These are phyloP conservation scores for Pluteus cervinus DNA, from an alignment of 768 basidiomycete genomes.

Conservation along the genomic window DNA sequence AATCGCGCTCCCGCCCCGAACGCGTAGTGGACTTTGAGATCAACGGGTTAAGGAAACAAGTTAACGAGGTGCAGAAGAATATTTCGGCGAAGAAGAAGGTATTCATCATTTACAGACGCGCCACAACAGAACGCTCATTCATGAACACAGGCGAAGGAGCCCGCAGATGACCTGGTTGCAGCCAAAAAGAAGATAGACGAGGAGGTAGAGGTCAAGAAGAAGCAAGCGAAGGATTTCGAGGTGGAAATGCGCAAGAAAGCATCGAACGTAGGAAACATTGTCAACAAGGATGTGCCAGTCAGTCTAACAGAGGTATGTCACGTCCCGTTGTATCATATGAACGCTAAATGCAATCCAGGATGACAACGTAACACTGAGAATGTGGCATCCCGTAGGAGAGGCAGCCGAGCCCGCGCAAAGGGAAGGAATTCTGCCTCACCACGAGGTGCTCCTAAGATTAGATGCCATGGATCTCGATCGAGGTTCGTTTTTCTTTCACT, in stretches of 20 bases:
- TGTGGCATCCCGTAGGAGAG: conserved; percentile 82
- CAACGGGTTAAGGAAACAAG: conserved; percentile 70
- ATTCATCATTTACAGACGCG: conserved; percentile 2
- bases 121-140: background rate
- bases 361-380: conserved; percentile 77
- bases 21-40: conserved; percentile 82
- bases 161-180: conserved; percentile 81
- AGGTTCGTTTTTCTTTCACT: conserved; percentile 39
- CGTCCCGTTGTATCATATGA: background rate
- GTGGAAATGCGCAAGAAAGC: conserved; percentile 75
- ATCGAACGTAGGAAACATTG: conserved; percentile 84
- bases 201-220: conserved; percentile 68
- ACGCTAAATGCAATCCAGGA: conserved; percentile 46
- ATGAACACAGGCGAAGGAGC: conserved; percentile 71
- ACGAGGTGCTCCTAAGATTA: conserved; percentile 89
- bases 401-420: conserved; percentile 66
- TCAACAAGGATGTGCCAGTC: conserved; percentile 80
- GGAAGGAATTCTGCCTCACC: conserved; percentile 87
- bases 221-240: conserved; percentile 75
- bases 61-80: conserved; percentile 91
- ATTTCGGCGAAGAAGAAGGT: conserved; percentile 94
- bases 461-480: conserved; percentile 98
- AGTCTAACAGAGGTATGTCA: conserved; percentile 80
- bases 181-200: conserved; percentile 83
- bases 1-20: background rate